Conservation (phyloP, 2,329 filamentous ascomycete genomes). For the Aspergillus ustus region DNA sequence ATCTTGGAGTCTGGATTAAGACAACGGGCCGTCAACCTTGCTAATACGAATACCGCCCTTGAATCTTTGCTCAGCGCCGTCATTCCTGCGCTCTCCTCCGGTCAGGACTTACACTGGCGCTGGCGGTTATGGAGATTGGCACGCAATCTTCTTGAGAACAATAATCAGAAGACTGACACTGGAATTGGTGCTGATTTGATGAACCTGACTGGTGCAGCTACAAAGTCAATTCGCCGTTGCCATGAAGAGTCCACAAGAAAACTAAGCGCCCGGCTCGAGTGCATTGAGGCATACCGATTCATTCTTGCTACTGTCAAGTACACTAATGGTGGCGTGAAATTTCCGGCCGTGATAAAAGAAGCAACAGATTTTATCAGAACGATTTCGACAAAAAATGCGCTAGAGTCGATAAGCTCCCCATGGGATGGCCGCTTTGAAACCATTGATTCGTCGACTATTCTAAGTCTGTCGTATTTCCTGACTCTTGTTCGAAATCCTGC, state of each 20-base stretch:
- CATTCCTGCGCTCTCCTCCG: slow-evolving; percentile 36
- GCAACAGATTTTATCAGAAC: slow-evolving; percentile 31
- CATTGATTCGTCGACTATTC: slow-evolving; percentile 34
- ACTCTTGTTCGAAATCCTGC: slow-evolving; percentile 37
- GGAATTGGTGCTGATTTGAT: slow-evolving; percentile 26
- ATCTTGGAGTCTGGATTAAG: slow-evolving; percentile 42
- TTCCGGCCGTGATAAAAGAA: slow-evolving; percentile 32
- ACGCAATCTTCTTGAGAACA: slow-evolving; percentile 39
- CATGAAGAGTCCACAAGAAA: slow-evolving; percentile 31
- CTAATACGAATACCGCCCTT: slow-evolving; percentile 30
- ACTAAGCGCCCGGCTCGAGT: slow-evolving; percentile 37
- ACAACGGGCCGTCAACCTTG: slow-evolving; percentile 28
- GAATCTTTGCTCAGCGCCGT: slow-evolving; percentile 32
- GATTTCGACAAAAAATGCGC: slow-evolving; percentile 29
- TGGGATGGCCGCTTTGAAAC: slow-evolving; percentile 47
- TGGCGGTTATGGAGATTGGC: slow-evolving; percentile 48
- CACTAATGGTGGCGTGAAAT: slow-evolving; percentile 28
- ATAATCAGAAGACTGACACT: slow-evolving; percentile 28
- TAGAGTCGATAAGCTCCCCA: slow-evolving; percentile 30
- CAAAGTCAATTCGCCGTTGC: slow-evolving; percentile 35
- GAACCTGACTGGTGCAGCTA: slow-evolving; percentile 34
- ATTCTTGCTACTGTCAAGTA: slow-evolving; percentile 33
- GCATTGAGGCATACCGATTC: slow-evolving; percentile 44
- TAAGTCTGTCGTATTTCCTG: slow-evolving; percentile 41
- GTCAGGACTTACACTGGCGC: slow-evolving; percentile 40